Conservation (phyloP, 768 basidiomycete species). For the Gelatoporia subvermispora region DNA sequence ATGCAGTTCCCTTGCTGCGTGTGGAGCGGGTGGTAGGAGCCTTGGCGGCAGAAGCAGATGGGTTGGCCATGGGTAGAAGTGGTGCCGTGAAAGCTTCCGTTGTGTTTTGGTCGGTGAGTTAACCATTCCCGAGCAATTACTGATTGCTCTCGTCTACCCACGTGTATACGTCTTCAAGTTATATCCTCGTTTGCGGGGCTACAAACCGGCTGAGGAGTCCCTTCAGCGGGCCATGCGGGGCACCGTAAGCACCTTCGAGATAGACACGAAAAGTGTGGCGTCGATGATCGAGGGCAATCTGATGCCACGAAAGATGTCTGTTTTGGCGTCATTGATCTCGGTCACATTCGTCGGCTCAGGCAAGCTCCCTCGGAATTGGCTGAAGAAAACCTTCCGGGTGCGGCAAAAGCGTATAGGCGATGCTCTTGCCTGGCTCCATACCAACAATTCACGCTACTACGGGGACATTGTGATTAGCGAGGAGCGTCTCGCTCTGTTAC, state of each 20-base stretch:
- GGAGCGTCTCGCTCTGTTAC: conserved; percentile 18
- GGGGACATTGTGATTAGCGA: conserved; percentile 22
- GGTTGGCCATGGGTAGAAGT: conserved; percentile 37
- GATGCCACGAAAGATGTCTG: conserved; percentile 22
- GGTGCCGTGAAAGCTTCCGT: conserved; percentile 23
- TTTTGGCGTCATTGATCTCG: conserved; percentile 28
- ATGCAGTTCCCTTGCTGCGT: too few relatives aligned
- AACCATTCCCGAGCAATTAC: conserved; percentile 33
- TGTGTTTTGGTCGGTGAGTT: too few relatives aligned
- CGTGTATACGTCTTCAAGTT: conserved; percentile 32
- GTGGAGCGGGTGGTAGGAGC: too few relatives aligned
- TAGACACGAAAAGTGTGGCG: conserved; percentile 24
- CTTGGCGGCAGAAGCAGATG: too few relatives aligned
- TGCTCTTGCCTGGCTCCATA: conserved; percentile 33
- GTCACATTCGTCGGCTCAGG: conserved; percentile 33
- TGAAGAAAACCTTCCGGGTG: conserved; percentile 29
- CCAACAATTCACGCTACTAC: conserved; percentile 29
- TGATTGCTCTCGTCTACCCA: conserved; percentile 29
- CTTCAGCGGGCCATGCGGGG: conserved; percentile 27
- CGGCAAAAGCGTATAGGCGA: conserved; percentile 20
- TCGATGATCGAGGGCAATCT: conserved; percentile 31
- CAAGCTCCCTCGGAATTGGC: conserved; percentile 21
- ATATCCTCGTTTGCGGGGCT: conserved; percentile 20
- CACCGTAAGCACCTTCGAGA: conserved; percentile 28
- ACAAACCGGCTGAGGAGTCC: not conserved